These are phyloP conservation scores for Fonsecaea pedrosoi DNA, from an alignment of 2,329 filamentous ascomycete genomes.

Conservation along the genomic window DNA sequence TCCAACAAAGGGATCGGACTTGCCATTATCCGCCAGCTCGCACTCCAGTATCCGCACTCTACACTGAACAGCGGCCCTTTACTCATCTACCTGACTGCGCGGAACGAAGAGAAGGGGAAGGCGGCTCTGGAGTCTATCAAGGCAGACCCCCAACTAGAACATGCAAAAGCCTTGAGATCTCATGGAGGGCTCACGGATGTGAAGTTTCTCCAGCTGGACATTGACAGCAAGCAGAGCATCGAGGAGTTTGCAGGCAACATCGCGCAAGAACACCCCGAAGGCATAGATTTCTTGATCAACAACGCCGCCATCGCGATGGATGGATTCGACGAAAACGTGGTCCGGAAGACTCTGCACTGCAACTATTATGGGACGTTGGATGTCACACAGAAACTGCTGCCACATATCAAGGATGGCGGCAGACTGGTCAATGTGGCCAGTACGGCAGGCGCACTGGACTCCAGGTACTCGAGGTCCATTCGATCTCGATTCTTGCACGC, in stretches of 20 bases:
- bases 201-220: conserved; percentile 57
- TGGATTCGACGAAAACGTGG: conserved; percentile 56
- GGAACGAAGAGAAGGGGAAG: conserved; percentile 56
- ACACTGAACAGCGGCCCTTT: conserved; percentile 55
- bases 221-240: conserved; percentile 55
- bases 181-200: conserved; percentile 56
- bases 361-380: conserved; percentile 62
- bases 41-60: conserved; percentile 60
- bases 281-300: conserved; percentile 62
- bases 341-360: conserved; percentile 56
- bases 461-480: conserved; percentile 55
- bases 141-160: conserved; percentile 53
- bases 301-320: conserved; percentile 59
- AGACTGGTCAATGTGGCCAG: conserved; percentile 60
- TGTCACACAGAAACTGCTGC: conserved; percentile 54
- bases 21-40: conserved; percentile 61
- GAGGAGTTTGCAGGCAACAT: conserved; percentile 51
- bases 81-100: conserved; percentile 62
- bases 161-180: conserved; percentile 54
- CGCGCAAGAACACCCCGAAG: conserved; percentile 54
- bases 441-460: conserved; percentile 51
- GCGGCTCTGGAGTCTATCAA: conserved; percentile 54
- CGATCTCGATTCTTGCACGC: conserved; percentile 52
- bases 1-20: conserved; percentile 60
- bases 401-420: conserved; percentile 53